These are phyloP conservation scores for Ulota crispa DNA, from an alignment of 225 moss, liverwort and hornwort species.

Conservation along the genomic window DNA sequence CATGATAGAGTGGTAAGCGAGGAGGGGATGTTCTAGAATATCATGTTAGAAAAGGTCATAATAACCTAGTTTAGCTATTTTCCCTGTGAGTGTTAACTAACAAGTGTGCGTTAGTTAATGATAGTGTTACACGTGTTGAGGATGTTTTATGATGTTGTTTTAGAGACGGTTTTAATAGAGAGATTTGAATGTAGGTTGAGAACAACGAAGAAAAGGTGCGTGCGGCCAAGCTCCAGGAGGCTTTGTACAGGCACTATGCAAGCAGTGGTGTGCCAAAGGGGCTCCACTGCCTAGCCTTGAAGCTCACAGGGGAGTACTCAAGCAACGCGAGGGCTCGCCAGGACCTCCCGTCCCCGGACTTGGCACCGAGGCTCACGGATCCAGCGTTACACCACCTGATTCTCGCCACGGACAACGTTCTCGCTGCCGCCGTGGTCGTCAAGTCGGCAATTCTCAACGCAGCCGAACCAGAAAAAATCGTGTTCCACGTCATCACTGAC, in stretches of 20 bases:
- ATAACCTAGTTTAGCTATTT: background rate
- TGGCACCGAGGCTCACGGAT: constrained; percentile 81
- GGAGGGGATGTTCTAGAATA: background rate
- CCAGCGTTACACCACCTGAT: constrained; percentile 73
- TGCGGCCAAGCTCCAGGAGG: constrained; percentile 91
- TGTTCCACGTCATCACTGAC: constrained; percentile 97
- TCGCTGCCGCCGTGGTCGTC: constrained; percentile 94
- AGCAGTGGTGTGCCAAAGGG: constrained; percentile 95
- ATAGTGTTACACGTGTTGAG: background rate
- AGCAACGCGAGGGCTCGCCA: constrained; percentile 90
- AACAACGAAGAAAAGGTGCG: constrained; percentile 81
- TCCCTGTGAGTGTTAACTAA: background rate
- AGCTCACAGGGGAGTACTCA: constrained; percentile 91
- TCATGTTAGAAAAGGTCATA: background rate
- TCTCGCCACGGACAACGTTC: constrained; percentile 89
- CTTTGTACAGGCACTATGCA: constrained; percentile 91
- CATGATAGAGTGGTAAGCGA: background rate
- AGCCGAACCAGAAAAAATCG: constrained; percentile 70
- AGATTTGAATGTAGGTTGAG: constrained; percentile 14
- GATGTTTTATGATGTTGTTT: background rate
- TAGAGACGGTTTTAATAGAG: background rate
- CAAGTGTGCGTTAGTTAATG: background rate
- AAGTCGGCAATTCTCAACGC: constrained; percentile 76
- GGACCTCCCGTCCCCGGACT: constrained; percentile 90
- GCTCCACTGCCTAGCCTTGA: constrained; percentile 84